Conservation (phyloP, 225 moss, liverwort and hornwort genomes). For the Takakia lepidozioides region DNA sequence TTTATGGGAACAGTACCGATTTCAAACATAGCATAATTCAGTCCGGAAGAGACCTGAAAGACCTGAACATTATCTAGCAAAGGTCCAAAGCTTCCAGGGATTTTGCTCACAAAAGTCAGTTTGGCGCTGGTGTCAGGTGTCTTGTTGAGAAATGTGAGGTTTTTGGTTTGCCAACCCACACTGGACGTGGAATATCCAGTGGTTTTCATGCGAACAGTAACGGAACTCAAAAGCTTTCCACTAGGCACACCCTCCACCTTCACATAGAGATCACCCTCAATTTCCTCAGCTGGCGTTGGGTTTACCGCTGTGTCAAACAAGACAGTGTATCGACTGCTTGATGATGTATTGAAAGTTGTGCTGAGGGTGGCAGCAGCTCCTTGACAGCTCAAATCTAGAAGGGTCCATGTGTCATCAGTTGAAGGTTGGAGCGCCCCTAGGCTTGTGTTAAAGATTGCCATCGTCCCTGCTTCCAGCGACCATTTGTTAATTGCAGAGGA, state of each 20-base stretch:
- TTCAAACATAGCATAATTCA: too few species aligned
- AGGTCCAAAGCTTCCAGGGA: conserved; percentile 28
- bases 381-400: conserved; percentile 38
- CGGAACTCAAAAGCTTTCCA: conserved; percentile 8
- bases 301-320: conserved; percentile 50
- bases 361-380: conserved; percentile 16
- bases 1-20: too few species aligned
- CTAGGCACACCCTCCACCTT: conserved; percentile 14
- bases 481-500: conserved; percentile 22
- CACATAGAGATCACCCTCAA: conserved; percentile 1
- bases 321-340: conserved; percentile 15
- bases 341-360: conserved; percentile 6
- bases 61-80: conserved; percentile 53
- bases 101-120: conserved; percentile 38
- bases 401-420: conserved; percentile 17
- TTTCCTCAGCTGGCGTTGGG: conserved; percentile 9
- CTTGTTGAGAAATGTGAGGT: conserved; percentile 16
- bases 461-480: conserved; percentile 25
- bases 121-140: conserved; percentile 9
- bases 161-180: conserved; percentile 55
- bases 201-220: conserved; percentile 9
- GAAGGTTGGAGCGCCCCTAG: conserved; percentile 11
- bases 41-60: too few species aligned
- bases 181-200: conserved; percentile 23
- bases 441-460: conserved; percentile 11